Conservation (phyloP, 352 stramenopile genomes). For the Pythium monospermum region DNA sequence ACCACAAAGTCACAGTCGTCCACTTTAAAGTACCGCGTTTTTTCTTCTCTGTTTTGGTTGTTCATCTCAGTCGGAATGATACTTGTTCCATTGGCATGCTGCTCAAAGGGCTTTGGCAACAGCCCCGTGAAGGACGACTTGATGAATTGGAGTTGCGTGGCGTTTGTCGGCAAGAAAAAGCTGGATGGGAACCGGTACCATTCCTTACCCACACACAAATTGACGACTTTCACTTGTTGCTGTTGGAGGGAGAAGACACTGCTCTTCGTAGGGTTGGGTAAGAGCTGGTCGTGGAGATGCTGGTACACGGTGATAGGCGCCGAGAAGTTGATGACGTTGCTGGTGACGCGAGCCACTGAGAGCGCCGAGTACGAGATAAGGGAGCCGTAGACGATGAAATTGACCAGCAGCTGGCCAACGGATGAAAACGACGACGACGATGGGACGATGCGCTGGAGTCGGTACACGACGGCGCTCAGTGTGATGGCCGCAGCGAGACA, state of each 20-base stretch:
- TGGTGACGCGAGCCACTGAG: constrained; percentile 53
- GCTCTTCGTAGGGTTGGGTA: constrained; percentile 32
- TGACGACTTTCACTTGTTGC: constrained; percentile 27
- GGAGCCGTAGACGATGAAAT: constrained; percentile 32
- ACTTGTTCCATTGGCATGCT: constrained; percentile 53
- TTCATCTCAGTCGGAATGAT: constrained; percentile 88
- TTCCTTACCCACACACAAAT: constrained; percentile 95
- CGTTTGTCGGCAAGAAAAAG: constrained; percentile 93
- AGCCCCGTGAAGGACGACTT: constrained; percentile 91
- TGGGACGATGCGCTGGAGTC: constrained; percentile 26
- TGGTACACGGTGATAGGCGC: constrained; percentile 68
- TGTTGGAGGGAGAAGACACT: constrained; percentile 18
- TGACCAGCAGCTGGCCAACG: constrained; percentile 22
- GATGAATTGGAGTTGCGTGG: constrained; percentile 85
- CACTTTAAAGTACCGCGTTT: constrained; percentile 78
- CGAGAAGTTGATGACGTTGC: constrained; percentile 68
- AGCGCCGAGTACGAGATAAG: constrained; percentile 50
- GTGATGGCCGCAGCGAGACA: constrained; percentile 75
- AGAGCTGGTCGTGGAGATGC: constrained; percentile 51
- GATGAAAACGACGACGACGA: constrained; percentile 16
- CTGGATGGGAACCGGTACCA: constrained; percentile 96
- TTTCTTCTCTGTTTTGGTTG: constrained; percentile 90
- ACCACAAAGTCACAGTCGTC: constrained; percentile 87
- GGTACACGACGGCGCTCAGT: constrained; percentile 45
- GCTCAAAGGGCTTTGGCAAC: constrained; percentile 91